These are phyloP conservation scores for Leishmania guyanensis DNA, from an alignment of 208 protist species.

Conservation along the genomic window DNA sequence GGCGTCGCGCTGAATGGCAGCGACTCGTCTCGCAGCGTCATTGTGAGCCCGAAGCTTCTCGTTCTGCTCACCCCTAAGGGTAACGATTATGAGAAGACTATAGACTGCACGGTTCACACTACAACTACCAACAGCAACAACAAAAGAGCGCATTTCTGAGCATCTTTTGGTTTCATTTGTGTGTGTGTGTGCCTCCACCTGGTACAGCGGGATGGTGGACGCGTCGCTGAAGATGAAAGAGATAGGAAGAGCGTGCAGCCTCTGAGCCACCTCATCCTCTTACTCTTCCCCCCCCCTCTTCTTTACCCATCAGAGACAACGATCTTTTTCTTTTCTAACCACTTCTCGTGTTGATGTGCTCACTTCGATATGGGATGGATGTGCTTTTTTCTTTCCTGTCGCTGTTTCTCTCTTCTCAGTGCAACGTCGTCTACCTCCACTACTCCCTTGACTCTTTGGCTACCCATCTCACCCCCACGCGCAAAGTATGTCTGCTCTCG, in stretches of 20 bases:
- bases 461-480: not conserved
- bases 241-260: not conserved
- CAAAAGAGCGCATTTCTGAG: constrained; percentile 18
- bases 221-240: not conserved
- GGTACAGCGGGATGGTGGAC: not conserved
- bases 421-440: not conserved
- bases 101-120: not conserved
- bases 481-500: not conserved
- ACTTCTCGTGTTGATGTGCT: not conserved
- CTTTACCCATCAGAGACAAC: not conserved
- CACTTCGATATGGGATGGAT: not conserved
- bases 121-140: constrained; percentile 7
- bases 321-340: constrained; percentile 7
- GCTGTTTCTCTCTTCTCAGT: not conserved
- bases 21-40: constrained; percentile 1
- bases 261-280: not conserved
- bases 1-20: constrained; percentile 8
- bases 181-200: not conserved
- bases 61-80: constrained; percentile 13
- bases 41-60: constrained; percentile 26
- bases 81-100: not conserved
- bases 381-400: not conserved
- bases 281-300: not conserved
- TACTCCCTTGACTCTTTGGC: not conserved
- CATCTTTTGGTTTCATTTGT: constrained; percentile 9